These are phyloP conservation scores for Lasiodiplodia hormozganensis DNA, from an alignment of 2,329 filamentous ascomycete genomes.

Conservation along the genomic window DNA sequence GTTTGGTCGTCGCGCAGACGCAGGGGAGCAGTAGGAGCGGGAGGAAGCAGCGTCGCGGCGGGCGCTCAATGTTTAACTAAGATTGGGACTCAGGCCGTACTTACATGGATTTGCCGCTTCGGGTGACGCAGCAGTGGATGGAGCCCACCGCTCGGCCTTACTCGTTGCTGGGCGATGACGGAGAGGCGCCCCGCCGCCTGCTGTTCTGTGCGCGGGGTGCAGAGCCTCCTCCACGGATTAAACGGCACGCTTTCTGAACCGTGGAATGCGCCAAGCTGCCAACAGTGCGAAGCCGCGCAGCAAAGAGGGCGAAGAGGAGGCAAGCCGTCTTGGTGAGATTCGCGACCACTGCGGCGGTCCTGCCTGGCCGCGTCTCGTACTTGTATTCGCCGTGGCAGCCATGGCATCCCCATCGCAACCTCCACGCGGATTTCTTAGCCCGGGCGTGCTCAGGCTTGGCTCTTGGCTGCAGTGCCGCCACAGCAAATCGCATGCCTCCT, in stretches of 20 bases:
- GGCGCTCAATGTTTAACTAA: conserved; percentile 21
- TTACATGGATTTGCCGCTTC: conserved; percentile 26
- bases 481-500: conserved; percentile 10
- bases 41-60: background rate
- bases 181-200: conserved; percentile 18
- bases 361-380: background rate
- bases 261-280: conserved; percentile 18
- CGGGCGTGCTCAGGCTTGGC: conserved; percentile 13
- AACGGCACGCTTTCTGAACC: background rate
- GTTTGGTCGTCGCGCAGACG: background rate
- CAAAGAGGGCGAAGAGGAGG: conserved; percentile 20
- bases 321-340: conserved; percentile 18
- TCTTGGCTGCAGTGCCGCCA: conserved; percentile 1
- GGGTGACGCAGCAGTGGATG: conserved; percentile 22
- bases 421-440: conserved; percentile 23
- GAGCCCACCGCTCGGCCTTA: conserved; percentile 24
- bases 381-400: conserved; percentile 17
- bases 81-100: conserved; percentile 8
- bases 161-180: conserved; percentile 24
- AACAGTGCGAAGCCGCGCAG: background rate
- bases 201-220: conserved; percentile 20
- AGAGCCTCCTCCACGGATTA: conserved; percentile 20
- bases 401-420: background rate
- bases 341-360: conserved; percentile 11
- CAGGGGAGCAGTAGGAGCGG: background rate